Evolutionary conservation across 176 grass and related monocot species (phyloP).

Genomic region (Aegilops speltoides): DNA sequence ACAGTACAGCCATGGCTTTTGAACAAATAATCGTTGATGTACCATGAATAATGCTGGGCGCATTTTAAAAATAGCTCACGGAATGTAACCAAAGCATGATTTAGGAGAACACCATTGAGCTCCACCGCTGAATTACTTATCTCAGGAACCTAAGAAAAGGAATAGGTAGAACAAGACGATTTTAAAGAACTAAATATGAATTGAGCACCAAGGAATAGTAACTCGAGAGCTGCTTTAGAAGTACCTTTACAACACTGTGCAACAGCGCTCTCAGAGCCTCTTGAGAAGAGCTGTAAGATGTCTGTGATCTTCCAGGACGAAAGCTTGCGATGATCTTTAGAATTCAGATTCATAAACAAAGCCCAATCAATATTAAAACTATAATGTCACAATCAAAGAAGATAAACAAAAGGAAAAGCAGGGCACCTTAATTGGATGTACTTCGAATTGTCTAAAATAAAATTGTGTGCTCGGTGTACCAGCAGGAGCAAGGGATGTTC

Average conservation of each 20-base stretch:
- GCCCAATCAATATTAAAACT: background rate
- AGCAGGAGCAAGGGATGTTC: conserved; percentile 65
- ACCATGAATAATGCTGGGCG: conserved; percentile 93
- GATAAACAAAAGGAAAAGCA: conserved; percentile 25
- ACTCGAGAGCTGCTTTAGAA: conserved; percentile 25
- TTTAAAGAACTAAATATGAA: conserved; percentile 1
- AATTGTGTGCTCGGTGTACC: conserved; percentile 54
- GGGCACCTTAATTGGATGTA: conserved; percentile 86
- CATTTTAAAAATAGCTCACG: conserved; percentile 85
- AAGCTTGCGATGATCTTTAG: conserved; percentile 80
- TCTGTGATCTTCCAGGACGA: conserved; percentile 59
- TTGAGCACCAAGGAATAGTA: background rate
- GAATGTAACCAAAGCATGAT: conserved; percentile 86
- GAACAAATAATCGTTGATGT: conserved; percentile 5
- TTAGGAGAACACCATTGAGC: conserved; percentile 83
- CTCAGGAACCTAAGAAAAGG: conserved; percentile 57
- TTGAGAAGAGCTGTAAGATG: conserved; percentile 76
- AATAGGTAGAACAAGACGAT: background rate
- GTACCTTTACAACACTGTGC: conserved; percentile 79
- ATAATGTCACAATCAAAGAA: conserved; percentile 19
- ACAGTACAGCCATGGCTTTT: background rate
- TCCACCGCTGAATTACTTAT: conserved; percentile 73
- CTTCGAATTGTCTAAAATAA: conserved; percentile 87
- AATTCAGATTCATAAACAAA: conserved; percentile 39
- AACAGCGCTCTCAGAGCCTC: conserved; percentile 76